Evolutionary conservation across 441 rosid genomes (phyloP), one percentile per base, ranked within the genome.

Genomic region (Croton setiger): DNA sequence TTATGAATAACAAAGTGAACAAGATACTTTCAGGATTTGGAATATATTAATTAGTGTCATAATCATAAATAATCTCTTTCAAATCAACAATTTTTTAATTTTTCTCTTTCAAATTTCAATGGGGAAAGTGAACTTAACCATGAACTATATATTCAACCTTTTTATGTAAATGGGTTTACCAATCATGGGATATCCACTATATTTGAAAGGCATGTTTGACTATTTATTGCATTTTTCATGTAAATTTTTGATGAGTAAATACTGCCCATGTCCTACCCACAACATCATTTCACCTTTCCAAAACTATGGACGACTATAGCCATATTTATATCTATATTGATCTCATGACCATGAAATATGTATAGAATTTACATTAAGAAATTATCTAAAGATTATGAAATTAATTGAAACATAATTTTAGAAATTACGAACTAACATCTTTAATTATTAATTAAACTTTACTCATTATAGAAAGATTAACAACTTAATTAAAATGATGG

Each of bases 141-240:
- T 0, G 4, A n/a, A 9, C 15, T 5, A 41, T 44, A n/a, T n/a
- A n/a, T n/a, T 55, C 35, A 54, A 48, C 15, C 74, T 71, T 71
- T 64, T 71, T 35, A 64, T 64, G 63, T 35, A 64, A 57, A n/a
- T 64, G 69, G 69, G 41, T 48, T 60, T 20, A 36, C 21, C 64
- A 71, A 71, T 71, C 27, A 71, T 71, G 49, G 7, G 47, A 17
- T 51, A n/a, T 31, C 23, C 68, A 56, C 49, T 31, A 4, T 21
- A 17, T 18, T 4, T n/a, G 35, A 31, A 63, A 43, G 64, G 33
- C 20, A 4, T 45, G 56, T 71, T 71, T 71, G 68, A 71, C 69
- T 33, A 56, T 35, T 44, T 39, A 31, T 57, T 60, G 65, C 59
- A 52, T 21, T 14, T 1, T 14, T 59, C 15, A 4, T 58, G 15